A percentile compares a stretch with the other conserved stretches of the same genome.
Conservation (phyloP, 2,329 filamentous ascomycete species). For the Hypoxylon rubiginosum region DNA sequence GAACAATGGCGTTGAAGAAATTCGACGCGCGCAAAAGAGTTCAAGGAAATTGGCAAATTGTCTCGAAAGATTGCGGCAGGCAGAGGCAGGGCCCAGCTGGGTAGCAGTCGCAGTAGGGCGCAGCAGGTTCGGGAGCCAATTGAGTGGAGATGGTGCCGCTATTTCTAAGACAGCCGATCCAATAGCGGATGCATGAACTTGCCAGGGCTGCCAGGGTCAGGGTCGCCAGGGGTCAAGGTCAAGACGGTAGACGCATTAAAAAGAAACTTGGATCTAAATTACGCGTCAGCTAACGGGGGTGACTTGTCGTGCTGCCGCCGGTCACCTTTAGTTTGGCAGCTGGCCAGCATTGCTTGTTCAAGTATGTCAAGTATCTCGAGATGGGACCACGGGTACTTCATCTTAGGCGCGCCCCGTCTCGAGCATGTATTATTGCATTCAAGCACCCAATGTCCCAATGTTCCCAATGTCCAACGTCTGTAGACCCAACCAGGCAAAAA, state of each 20-base stretch:
- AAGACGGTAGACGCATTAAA: slow-evolving; percentile 23
- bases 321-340: slow-evolving; percentile 34
- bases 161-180: slow-evolving; percentile 38
- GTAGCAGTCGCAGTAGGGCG: slow-evolving; percentile 38
- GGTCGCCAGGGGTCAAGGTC: neutral
- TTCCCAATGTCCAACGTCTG: neutral
- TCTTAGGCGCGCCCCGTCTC: slow-evolving; percentile 28
- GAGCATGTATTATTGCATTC: neutral
- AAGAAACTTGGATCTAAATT: slow-evolving; percentile 30
- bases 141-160: slow-evolving; percentile 29
- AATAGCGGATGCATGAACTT: slow-evolving; percentile 29
- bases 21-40: slow-evolving; percentile 19
- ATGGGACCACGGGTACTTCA: slow-evolving; percentile 34
- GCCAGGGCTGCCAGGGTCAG: slow-evolving; percentile 21
- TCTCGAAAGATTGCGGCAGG: slow-evolving; percentile 8
- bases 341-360: slow-evolving; percentile 14
- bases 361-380: slow-evolving; percentile 36
- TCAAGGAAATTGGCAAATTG: slow-evolving; percentile 40
- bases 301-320: slow-evolving; percentile 28
- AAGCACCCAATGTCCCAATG: neutral
- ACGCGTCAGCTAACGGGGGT: slow-evolving; percentile 34
- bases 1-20: neutral
- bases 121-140: slow-evolving; percentile 40
- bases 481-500: neutral
- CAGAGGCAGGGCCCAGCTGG: neutral